Base-by-base conservation (phyloP, 345 rosid species). In the sweet orange (Citrus sinensis) region DNA sequence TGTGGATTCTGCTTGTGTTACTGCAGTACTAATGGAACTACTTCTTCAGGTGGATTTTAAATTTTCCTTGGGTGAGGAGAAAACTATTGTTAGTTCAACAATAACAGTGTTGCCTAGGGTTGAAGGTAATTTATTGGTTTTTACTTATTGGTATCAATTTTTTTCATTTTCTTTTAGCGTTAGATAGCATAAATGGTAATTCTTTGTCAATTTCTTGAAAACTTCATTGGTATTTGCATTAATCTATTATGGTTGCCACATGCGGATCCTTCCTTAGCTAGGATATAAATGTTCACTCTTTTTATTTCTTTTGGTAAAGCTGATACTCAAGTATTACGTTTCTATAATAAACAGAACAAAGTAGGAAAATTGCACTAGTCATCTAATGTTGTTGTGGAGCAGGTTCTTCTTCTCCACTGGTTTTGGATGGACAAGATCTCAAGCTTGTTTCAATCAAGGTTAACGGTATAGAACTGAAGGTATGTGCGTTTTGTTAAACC, bases 61-160 rank as follows among this genome's bases (percentile, higher is more conserved):
- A 75, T 97, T 97, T 87, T 79, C 84, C 46, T 84, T 97, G 74
- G 99, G 94, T 30, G 99, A 97, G 86, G 98, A 97, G 87, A 94
- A 91, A 81, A 97, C 99, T 32, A 85, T 87, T 81, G 99, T 94
- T 82, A 86, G 89, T 79, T 97, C 98, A 2, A 94, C 85, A 82
- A 94, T 97, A 76, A 79, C 88, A 65, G 92, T 94, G 62, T 54
- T 74, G 49, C 97, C 99, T 60, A 88, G 98, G 71, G 88, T 88
- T 78, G 91, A 92, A 88, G 99, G 99, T 94, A 90, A 64, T 67
- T 14, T 64, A 9, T 14, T 39, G 35, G 32, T 74, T 20, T 35
- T 68, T 19, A 56, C 24, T 6, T 19, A 5, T 56, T 56, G 2
- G 9, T 13, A 13, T 11, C 51, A 42, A 10, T 42, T 6, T 56